Evolutionary conservation across 2,329 filamentous ascomycete genomes (phyloP).

Genomic region (Sarocladiaceae sp.): DNA sequence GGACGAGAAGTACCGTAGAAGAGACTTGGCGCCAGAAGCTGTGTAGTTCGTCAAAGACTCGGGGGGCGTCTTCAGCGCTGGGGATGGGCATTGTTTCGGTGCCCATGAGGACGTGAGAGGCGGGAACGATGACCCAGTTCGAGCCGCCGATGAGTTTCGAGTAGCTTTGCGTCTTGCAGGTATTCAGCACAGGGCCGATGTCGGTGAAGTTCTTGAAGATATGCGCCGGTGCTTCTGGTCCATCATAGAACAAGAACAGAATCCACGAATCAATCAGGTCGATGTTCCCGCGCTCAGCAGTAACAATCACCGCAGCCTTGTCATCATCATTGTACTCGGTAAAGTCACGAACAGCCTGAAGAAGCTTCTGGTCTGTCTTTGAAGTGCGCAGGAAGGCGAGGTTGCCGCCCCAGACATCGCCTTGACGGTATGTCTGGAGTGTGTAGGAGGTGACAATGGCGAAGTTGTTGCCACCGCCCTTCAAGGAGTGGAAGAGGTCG

Average conservation of each 20-base stretch:
- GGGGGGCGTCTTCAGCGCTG: slow-evolving; percentile 17
- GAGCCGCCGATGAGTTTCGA: slow-evolving; percentile 31
- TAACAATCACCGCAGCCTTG: slow-evolving; percentile 58
- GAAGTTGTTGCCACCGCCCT: slow-evolving; percentile 54
- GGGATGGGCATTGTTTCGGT: slow-evolving; percentile 33
- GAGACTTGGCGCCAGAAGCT: slow-evolving; percentile 23
- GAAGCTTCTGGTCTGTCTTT: slow-evolving; percentile 28
- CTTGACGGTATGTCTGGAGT: slow-evolving; percentile 36
- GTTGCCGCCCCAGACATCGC: slow-evolving; percentile 39
- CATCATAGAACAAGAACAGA: slow-evolving; percentile 62
- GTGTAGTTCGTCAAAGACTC: slow-evolving; percentile 23
- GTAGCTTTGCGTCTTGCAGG: slow-evolving; percentile 43
- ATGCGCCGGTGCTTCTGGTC: slow-evolving; percentile 42
- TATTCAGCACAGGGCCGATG: slow-evolving; percentile 34
- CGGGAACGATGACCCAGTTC: slow-evolving; percentile 19
- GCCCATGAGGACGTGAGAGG: slow-evolving; percentile 26
- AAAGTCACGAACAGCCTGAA: slow-evolving; percentile 49
- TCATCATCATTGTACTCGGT: slow-evolving; percentile 53
- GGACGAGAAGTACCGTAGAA: slow-evolving; percentile 10
- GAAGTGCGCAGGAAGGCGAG: slow-evolving; percentile 29
- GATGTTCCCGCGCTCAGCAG: slow-evolving; percentile 35
- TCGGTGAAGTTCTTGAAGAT: slow-evolving; percentile 47
- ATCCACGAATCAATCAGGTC: slow-evolving; percentile 47
- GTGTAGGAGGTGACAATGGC: slow-evolving; percentile 44
- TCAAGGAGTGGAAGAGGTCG: slow-evolving; percentile 49